Evolutionary conservation across 2,329 filamentous ascomycete genomes (phyloP).

Genomic region (Neopestalotiopsis rosae): DNA sequence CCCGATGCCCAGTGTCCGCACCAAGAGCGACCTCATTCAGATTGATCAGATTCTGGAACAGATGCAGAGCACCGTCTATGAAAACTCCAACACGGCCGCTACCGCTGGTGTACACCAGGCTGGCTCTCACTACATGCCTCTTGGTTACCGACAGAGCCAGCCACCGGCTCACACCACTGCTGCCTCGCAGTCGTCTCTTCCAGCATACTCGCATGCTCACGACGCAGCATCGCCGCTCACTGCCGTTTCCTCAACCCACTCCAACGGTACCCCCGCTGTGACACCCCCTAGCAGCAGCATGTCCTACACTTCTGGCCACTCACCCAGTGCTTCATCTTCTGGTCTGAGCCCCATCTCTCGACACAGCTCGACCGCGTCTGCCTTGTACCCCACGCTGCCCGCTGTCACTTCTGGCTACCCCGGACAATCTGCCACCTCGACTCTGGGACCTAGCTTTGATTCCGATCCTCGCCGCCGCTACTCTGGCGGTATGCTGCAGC

Average conservation of each 20-base stretch:
- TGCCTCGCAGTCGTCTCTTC: constrained; percentile 41
- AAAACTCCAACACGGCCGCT: constrained; percentile 83
- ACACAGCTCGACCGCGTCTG: constrained; percentile 63
- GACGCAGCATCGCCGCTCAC: constrained; percentile 67
- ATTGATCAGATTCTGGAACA: constrained; percentile 95
- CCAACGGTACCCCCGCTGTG: constrained; percentile 72
- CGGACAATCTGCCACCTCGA: constrained; percentile 71
- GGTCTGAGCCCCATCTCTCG: constrained; percentile 72
- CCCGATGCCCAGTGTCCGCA: constrained; percentile 84
- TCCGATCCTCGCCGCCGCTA: constrained; percentile 68
- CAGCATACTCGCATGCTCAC: constrained; percentile 50
- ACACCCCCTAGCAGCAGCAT: constrained; percentile 78
- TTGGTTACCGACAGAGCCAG: constrained; percentile 63
- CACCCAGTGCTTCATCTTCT: constrained; percentile 73
- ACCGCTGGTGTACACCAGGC: constrained; percentile 79
- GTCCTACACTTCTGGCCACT: constrained; percentile 80
- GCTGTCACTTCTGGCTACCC: constrained; percentile 73
- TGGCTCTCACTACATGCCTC: constrained; percentile 65
- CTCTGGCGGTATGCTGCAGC: constrained; percentile 71
- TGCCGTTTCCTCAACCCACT: constrained; percentile 60
- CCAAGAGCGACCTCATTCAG: constrained; percentile 91
- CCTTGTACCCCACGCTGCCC: constrained; percentile 77
- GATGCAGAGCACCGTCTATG: constrained; percentile 95
- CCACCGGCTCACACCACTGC: constrained; percentile 46
- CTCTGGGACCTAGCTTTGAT: constrained; percentile 72